A percentile compares a stretch with the other conserved stretches of the same genome.
Conservation (phyloP, 1,284 basidiomycete species). For the Cryptococcus sp. region DNA sequence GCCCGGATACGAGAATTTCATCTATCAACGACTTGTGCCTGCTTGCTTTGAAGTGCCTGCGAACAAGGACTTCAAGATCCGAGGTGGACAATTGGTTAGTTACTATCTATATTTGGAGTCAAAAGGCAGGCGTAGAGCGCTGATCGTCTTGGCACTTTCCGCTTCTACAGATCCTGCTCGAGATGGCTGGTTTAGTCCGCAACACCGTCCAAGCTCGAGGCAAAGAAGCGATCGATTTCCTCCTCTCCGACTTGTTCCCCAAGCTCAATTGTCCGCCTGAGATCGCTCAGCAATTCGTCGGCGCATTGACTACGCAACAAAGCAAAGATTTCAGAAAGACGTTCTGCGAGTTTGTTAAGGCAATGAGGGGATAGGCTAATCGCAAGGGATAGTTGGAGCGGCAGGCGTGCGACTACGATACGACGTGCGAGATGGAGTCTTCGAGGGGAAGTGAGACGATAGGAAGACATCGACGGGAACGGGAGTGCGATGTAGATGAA, state of each 20-base stretch:
- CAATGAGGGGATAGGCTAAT: constrained; percentile 31
- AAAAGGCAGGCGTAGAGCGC: too few species aligned
- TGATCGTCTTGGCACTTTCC: background rate
- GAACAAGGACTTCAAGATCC: constrained; percentile 77
- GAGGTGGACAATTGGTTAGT: constrained; percentile 79
- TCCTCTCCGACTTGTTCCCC: constrained; percentile 78
- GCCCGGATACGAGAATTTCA: constrained; percentile 89
- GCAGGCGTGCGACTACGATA: background rate
- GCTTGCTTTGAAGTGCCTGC: constrained; percentile 81
- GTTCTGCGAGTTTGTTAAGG: constrained; percentile 70
- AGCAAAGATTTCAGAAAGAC: constrained; percentile 84
- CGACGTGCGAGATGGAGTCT: background rate
- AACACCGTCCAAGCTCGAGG: constrained; percentile 75
- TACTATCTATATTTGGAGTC: background rate
- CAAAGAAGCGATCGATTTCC: constrained; percentile 79
- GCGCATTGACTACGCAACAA: constrained; percentile 74
- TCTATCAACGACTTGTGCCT: constrained; percentile 86
- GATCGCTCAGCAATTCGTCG: constrained; percentile 74
- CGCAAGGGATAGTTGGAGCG: background rate
- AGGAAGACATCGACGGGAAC: too few species aligned
- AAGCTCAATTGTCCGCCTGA: constrained; percentile 82
- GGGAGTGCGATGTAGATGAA: too few species aligned
- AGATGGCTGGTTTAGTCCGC: constrained; percentile 83
- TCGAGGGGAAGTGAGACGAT: too few species aligned
- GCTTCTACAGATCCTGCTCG: constrained; percentile 71